These are phyloP conservation scores for Penicillium subrubescens DNA, from an alignment of 495 filamentous ascomycete genomes.

Conservation along the genomic window DNA sequence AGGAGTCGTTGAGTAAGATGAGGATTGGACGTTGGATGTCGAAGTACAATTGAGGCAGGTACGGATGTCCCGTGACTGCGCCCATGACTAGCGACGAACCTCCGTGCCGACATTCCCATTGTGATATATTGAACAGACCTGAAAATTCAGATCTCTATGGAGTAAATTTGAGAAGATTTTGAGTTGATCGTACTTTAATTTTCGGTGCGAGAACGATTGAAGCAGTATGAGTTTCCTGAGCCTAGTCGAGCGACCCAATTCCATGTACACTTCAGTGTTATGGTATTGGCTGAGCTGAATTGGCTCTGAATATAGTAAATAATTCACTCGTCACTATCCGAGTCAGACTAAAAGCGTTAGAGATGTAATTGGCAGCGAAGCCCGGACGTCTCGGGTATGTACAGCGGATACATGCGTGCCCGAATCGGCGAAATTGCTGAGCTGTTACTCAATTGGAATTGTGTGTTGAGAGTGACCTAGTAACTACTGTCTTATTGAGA, in stretches of 20 bases:
- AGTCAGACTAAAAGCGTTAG: neutral
- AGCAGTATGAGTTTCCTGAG: neutral
- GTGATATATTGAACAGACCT: neutral
- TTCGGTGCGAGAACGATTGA: neutral
- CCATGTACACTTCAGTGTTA: neutral
- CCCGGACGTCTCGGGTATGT: neutral
- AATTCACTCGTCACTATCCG: neutral
- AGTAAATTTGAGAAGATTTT: neutral
- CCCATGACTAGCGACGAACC: neutral
- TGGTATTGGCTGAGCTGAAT: neutral
- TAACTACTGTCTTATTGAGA: neutral
- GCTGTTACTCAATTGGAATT: neutral
- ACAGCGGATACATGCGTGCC: neutral
- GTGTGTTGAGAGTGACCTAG: neutral
- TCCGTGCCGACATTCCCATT: neutral
- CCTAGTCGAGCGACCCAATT: neutral
- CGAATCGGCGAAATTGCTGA: neutral
- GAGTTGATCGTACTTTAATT: neutral
- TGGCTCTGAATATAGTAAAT: neutral
- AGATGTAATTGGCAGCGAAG: neutral
- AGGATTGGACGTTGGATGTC: neutral
- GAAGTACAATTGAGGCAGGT: conserved; percentile 1
- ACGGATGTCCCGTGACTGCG: neutral
- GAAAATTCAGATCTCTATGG: neutral
- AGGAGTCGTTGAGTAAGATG: neutral